Base-by-base conservation (phyloP, 495 filamentous ascomycete species). In the Neurospora discreta region DNA sequence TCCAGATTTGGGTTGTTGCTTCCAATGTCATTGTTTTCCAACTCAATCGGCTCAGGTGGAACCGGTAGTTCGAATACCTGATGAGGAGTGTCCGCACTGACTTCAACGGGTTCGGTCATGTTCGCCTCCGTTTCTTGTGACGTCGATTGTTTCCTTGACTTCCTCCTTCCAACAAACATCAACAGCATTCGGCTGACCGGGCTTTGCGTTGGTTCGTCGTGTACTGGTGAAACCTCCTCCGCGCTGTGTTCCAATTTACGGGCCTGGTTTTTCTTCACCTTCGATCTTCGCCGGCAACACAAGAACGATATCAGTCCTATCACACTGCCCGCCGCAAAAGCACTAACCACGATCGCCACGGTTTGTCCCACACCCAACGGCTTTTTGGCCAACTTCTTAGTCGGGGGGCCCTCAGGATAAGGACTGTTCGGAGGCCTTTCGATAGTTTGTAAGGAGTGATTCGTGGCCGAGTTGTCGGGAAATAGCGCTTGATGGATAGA, bases 401-500 rank as follows among this genome's bases (percentile, higher is more conserved):
- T 7, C 18, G 70, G 33, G 46, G 76, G 75, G 6, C 78, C 80
- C 5, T 78, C 75, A 18, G 81, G 79, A 60, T 84, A 85, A 1
- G 83, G 82, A 71, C 83, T 88, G 71, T 84, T 82, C 4, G 77
- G 74, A 5, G 82, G 82, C 39, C 77, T 77, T 18, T 80, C 75
- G 69, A 90, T 89, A 18, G 79, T 74, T 69, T 87, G 76, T 42
- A 91, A 78, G 40, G 83, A 78, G 16, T 79, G 82, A 71, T 84
- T 84, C n/a, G 69, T 76, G 36, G 82, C 44, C 7, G 82, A 80
- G 39, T 85, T 81, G 11, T 80, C 73, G 23, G 83, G 82, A 73
- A 88, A 90, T 30, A 79, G 80, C 10, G 88, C 87, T 73, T 89
- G 84, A 70, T 88, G 83, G 4, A 91, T 71, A 1, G 85, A 90